Evolutionary conservation across 495 filamentous ascomycete species (phyloP).

Genomic region (Aspergillus haitiensis): DNA sequence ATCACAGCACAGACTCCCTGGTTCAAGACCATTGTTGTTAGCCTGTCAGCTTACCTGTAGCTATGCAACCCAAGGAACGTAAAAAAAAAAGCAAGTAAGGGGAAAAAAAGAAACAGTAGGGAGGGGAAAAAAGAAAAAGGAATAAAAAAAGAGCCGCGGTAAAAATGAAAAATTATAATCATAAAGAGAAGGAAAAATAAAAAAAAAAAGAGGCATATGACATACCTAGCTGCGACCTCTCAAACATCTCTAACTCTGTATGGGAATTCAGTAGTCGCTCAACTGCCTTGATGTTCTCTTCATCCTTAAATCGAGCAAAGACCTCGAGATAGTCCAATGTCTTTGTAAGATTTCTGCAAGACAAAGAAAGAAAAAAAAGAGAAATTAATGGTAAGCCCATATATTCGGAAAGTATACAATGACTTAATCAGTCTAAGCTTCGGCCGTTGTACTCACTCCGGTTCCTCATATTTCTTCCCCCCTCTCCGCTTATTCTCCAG

Average conservation of each 20-base stretch:
- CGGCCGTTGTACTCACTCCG: constrained; percentile 42
- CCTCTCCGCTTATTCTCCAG: constrained; percentile 59
- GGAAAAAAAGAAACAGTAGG: constrained; percentile 12
- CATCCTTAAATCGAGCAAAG: constrained; percentile 92
- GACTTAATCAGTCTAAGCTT: not conserved
- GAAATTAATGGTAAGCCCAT: constrained; percentile 4
- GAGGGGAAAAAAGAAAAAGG: constrained; percentile 11
- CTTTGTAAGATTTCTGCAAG: constrained; percentile 63
- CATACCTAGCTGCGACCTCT: constrained; percentile 88
- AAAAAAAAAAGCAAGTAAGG: constrained; percentile 6
- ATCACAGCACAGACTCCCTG: constrained; percentile 89
- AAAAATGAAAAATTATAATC: not conserved
- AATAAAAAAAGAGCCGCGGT: constrained; percentile 12
- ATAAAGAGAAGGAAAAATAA: not conserved
- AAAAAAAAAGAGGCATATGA: constrained; percentile 22
- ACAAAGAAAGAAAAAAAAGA: constrained; percentile 3
- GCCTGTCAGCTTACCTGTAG: not conserved
- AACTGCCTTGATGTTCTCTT: constrained; percentile 89
- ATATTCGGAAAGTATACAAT: not conserved
- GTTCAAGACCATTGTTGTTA: not conserved
- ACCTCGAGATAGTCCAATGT: constrained; percentile 88
- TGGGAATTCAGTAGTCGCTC: constrained; percentile 76
- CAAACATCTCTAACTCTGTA: constrained; percentile 82
- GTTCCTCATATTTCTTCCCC: constrained; percentile 52
- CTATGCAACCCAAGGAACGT: not conserved